Evolutionary conservation across 768 basidiomycete species (phyloP), one percentile per base, ranked within the genome.

Genomic region (Ramaria sp.): DNA sequence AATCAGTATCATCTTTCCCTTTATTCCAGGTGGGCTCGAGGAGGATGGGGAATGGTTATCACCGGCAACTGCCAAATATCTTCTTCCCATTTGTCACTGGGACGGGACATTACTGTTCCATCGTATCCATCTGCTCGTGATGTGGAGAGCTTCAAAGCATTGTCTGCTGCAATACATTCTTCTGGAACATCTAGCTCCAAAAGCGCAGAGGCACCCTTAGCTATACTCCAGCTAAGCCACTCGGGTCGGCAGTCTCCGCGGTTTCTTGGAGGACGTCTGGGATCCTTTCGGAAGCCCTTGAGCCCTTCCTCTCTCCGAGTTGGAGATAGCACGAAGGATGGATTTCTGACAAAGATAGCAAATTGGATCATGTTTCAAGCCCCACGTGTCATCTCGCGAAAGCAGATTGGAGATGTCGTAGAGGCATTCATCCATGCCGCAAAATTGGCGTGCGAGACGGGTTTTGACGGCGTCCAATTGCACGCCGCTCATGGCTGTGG

Each of bases 401-500:
- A 60, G 0, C 88, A 92, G 41, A 81, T 96, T 53, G 71, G 79
- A 22, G 59, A 71, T 9, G 75, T 82, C 5, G 74, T 89, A 0
- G 69, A 71, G 1, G 70, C 67, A 7, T 97, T 95, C 61, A 75
- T 85, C 2, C 68, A 69, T 38, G 88, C 83, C 5, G 88, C 91
- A 0, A 62, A 67, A 39, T 61, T 87, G 30, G 89, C 88, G 8
- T 65, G 72, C 16, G 64, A 75, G 51, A 69, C 83, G 38, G 89
- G 88, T 0, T 94, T 92, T 64, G 88, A 95, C 58, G 93, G 94
- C 0, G 70, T 95, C 3, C 79, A 96, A 62, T 58, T 97, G 9
- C 94, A 96, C 64, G 84, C 74, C 24, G 83, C 83, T 1, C 91
- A 94, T 66, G 91, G 91, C 36, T 93, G 86, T 89, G 52, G 66